A percentile compares a stretch with the other conserved stretches of the same genome.
Conservation (phyloP, 2,329 filamentous ascomycete genomes). For the Phialophora chinensis region DNA sequence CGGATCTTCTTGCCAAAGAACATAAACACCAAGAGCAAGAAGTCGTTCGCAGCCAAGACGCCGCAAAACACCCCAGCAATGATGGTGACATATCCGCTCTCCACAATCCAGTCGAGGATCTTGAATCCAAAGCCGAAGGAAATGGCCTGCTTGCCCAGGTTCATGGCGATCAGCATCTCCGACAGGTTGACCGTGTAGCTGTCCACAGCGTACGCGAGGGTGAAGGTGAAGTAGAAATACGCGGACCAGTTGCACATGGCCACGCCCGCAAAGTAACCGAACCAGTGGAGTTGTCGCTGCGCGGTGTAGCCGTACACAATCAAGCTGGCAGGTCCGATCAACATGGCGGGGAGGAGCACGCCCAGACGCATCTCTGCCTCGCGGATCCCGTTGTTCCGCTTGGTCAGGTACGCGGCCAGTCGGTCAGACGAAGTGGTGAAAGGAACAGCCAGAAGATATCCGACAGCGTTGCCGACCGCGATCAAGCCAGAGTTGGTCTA, state of each 20-base stretch:
- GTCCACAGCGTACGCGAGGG: conserved; percentile 66
- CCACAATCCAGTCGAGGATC: conserved; percentile 58
- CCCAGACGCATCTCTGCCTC: conserved; percentile 52
- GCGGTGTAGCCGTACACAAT: conserved; percentile 46
- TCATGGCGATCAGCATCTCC: conserved; percentile 68
- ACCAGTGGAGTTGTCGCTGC: conserved; percentile 44
- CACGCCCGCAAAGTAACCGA: conserved; percentile 57
- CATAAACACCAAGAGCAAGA: conserved; percentile 58
- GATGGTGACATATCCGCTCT: conserved; percentile 58
- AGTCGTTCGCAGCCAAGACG: conserved; percentile 58
- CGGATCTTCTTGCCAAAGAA: conserved; percentile 59
- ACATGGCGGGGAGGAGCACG: conserved; percentile 43
- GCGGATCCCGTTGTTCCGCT: conserved; percentile 48
- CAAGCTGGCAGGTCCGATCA: conserved; percentile 44
- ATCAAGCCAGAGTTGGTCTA: conserved; percentile 55
- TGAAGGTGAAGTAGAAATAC: conserved; percentile 64
- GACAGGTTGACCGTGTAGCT: conserved; percentile 64
- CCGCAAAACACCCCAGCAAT: conserved; percentile 59
- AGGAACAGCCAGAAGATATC: conserved; percentile 52
- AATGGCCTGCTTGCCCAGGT: conserved; percentile 63
- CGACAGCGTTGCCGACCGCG: conserved; percentile 48
- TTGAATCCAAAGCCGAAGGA: conserved; percentile 60
- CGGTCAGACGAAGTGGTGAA: conserved; percentile 52
- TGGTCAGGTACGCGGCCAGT: conserved; percentile 48
- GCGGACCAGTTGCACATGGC: conserved; percentile 57